Base-by-base conservation (phyloP, 768 basidiomycete species). In the Cystobasidium ongulense region DNA sequence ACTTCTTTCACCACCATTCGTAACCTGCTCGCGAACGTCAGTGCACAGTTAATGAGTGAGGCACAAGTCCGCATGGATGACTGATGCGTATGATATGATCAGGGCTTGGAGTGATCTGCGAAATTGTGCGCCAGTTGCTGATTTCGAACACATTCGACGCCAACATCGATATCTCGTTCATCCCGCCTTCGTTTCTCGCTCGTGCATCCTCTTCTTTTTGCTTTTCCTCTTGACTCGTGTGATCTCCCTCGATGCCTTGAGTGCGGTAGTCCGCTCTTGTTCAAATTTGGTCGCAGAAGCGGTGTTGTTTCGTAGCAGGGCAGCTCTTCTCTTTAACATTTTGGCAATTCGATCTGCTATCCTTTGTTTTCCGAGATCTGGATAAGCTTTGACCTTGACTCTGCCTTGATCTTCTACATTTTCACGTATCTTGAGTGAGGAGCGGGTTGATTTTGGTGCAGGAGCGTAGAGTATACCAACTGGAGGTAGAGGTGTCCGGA, bases 121-220 rank as follows among this genome's bases (percentile, higher is more conserved):
- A n/a, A n/a, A n/a, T n/a, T n/a, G n/a, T n/a, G n/a, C n/a, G n/a
- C n/a, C n/a, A n/a, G n/a, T n/a, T n/a, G n/a, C n/a, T n/a, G n/a
- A n/a, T n/a, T n/a, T n/a, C n/a, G n/a, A n/a, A n/a, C n/a, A n/a
- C n/a, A n/a, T n/a, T n/a, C n/a, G 46, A n/a, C 46, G 46, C 46
- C n/a, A 15, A 50, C 15, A 25, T 61, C 17, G 15, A n/a, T 29
- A 61, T 15, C 11, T 29, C 57, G 13, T 18, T 11, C 11, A 13
- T 25, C 17, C 41, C 8, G 18, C 63, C 25, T 64, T 64, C 15
- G 41, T 11, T 36, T 18, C 10, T 35, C 54, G 4, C 35, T 71
- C 54, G 43, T 57, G 54, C 33, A 39, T 11, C 25, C 54, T n/a
- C 68, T 38, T 31, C 31, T 39, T 54, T 29, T 71, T 71, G 54